Conservation (phyloP, 164 flowering plant species). For the Liquidambar formosana region DNA sequence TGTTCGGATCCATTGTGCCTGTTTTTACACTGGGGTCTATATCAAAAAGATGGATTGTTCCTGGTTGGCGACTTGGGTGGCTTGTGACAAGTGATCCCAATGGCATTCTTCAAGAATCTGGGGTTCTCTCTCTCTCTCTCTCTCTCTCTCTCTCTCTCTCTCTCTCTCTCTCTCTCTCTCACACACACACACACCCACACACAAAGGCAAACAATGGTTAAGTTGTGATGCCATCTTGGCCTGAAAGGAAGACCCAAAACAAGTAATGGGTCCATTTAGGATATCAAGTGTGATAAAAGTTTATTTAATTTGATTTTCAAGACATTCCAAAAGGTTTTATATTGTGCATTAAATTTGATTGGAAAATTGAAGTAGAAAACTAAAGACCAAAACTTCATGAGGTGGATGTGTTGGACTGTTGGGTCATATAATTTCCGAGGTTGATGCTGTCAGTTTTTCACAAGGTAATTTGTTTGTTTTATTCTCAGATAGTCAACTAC, state of each 20-base stretch:
- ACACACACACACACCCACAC: too few species aligned
- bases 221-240: too few species aligned
- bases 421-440: too few species aligned
- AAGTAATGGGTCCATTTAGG: too few species aligned
- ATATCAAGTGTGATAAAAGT: background rate
- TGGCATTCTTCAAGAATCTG: constrained; percentile 35
- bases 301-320: background rate
- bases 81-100: constrained; percentile 43
- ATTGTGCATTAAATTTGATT: background rate
- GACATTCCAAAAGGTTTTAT: background rate
- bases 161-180: background rate
- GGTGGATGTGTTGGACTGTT: too few species aligned
- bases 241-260: too few species aligned
- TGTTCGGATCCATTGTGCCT: constrained; percentile 47
- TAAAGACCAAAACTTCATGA: too few species aligned
- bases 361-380: too few species aligned
- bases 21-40: constrained; percentile 58
- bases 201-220: too few species aligned
- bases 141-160: background rate
- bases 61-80: constrained; percentile 74
- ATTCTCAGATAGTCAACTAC: constrained; percentile 31
- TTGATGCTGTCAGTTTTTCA: background rate
- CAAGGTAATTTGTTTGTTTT: background rate
- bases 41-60: constrained; percentile 64
- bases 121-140: constrained; percentile 30